Percentiles rank a stretch among this genome's conserved stretches.
Conservation (phyloP, 306 rosid genomes). For the Begonia peltatifolia region DNA sequence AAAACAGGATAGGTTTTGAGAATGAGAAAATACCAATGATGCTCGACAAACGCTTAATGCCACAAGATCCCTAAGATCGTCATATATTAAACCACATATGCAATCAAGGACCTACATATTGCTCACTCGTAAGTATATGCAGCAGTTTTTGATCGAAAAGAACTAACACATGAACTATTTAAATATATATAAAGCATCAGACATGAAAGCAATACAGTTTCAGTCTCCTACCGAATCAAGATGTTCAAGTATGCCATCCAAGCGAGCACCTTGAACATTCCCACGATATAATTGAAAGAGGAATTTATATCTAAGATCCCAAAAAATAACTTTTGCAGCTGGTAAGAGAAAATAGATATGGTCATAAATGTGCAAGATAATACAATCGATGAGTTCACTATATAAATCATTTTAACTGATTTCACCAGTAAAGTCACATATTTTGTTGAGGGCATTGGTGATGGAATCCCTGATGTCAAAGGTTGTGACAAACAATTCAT, state of each 20-base stretch:
- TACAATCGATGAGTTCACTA: too few relatives aligned
- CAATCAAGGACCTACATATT: conserved; percentile 27
- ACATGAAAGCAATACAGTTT: background rate
- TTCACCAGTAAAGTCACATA: conserved; percentile 32
- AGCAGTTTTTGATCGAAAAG: background rate
- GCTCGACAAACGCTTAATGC: conserved; percentile 38
- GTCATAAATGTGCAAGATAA: too few relatives aligned
- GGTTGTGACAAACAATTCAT: conserved; percentile 37
- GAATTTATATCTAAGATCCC: conserved; percentile 35
- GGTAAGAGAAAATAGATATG: background rate
- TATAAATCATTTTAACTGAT: too few relatives aligned
- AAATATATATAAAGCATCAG: background rate
- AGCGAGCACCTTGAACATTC: conserved; percentile 32
- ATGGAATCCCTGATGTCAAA: conserved; percentile 28
- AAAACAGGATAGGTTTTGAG: conserved; percentile 5
- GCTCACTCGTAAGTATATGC: conserved; percentile 5
- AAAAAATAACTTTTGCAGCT: conserved; percentile 40
- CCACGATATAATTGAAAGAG: conserved; percentile 29
- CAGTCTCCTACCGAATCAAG: conserved; percentile 29
- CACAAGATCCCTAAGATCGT: conserved; percentile 31
- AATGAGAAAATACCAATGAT: conserved; percentile 23
- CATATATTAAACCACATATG: conserved; percentile 32
- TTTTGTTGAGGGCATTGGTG: conserved; percentile 21
- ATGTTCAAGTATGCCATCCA: conserved; percentile 27
- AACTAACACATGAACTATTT: background rate